Percentiles rank a stretch among this genome's conserved stretches.
phyloP scores from a whole-genome alignment of 2,329 filamentous ascomycete genomes.

The Aureobasidium sp. region DNA sequence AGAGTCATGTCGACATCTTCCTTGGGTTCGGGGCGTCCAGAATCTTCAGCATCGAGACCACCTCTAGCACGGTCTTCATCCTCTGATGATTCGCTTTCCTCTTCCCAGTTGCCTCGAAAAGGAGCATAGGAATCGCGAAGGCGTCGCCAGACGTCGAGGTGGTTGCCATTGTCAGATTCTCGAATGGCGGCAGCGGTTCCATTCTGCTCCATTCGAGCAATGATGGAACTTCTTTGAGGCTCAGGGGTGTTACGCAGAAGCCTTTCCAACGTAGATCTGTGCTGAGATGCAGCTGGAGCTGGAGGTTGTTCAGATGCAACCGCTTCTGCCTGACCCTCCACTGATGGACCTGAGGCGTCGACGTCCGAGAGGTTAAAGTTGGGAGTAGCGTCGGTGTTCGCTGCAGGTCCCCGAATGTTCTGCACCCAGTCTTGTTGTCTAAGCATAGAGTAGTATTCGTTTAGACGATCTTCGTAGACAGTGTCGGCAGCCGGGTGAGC shows the following conservation, averaged over 20 bases:
- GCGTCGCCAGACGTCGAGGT: conserved; percentile 9
- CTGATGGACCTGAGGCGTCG: background rate
- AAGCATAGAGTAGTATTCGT: conserved; percentile 25
- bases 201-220: conserved; percentile 11
- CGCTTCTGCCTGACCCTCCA: background rate
- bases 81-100: conserved; percentile 17
- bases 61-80: conserved; percentile 17
- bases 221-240: conserved; percentile 12
- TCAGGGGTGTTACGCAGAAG: conserved; percentile 12
- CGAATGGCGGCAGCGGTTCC: conserved; percentile 9
- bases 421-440: conserved; percentile 21
- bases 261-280: background rate
- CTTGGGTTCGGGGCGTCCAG: conserved; percentile 39
- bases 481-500: background rate
- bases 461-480: conserved; percentile 14
- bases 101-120: background rate
- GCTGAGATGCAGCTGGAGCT: background rate
- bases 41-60: conserved; percentile 38
- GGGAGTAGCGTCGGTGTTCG: background rate
- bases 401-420: background rate
- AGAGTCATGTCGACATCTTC: conserved; percentile 41
- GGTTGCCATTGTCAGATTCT: background rate
- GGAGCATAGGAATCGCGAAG: conserved; percentile 10
- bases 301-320: background rate
- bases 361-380: background rate